Conservation (phyloP, 1,139 yeast genomes). For the Sugiyamaella castrensis region DNA sequence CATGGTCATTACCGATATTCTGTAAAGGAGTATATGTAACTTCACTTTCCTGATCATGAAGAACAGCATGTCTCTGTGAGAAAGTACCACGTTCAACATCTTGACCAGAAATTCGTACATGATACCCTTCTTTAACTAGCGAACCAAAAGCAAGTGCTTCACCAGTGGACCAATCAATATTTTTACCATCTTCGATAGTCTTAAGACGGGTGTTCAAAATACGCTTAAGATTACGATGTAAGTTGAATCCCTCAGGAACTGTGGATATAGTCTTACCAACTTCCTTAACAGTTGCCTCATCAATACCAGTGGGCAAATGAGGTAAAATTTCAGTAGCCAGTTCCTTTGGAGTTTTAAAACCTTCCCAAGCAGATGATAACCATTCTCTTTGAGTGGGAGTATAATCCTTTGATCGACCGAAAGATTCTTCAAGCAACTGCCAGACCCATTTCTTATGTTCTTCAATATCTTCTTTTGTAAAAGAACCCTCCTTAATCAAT, state of each 20-base stretch:
- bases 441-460: constrained; percentile 99
- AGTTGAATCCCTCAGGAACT: constrained; percentile 82
- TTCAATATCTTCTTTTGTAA: constrained; percentile 83
- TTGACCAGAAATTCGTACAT: constrained; percentile 97
- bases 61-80: constrained; percentile 98
- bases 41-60: constrained; percentile 93
- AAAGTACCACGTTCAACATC: constrained; percentile 99
- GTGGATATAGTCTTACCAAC: constrained; percentile 77
- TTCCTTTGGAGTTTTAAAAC: constrained; percentile 96
- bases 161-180: constrained; percentile 99
- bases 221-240: constrained; percentile 95
- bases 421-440: constrained; percentile 88
- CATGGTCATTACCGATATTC: constrained; percentile 75
- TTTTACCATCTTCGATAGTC: constrained; percentile 83
- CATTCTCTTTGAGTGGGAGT: constrained; percentile 93
- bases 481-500: constrained; percentile 80
- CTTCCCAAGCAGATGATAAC: constrained; percentile 99
- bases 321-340: constrained; percentile 94
- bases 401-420: constrained; percentile 82
- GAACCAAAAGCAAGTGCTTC: constrained; percentile 98
- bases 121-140: constrained; percentile 87
- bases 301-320: constrained; percentile 92
- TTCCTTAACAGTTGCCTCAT: constrained; percentile 64
- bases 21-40: constrained; percentile 79
- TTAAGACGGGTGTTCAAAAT: constrained; percentile 84